Base-by-base conservation (phyloP, 208 protist genomes). In the Herpetomonas muscarum region DNA sequence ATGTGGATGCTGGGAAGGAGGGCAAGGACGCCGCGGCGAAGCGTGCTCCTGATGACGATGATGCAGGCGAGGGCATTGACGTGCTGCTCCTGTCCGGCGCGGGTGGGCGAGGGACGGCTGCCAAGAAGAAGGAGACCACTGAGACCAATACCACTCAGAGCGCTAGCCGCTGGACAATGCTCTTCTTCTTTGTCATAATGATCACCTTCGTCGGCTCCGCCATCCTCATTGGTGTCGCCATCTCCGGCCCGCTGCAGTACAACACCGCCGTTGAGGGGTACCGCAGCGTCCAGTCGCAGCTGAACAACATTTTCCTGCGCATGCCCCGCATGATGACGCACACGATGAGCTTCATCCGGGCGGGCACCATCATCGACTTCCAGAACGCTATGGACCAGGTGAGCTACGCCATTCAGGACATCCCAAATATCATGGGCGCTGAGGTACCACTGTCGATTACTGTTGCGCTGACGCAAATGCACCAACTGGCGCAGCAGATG, bases 1-100 rank as follows among this genome's bases (percentile, higher is more conserved):
- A n/a, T 4, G 61, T 67, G 46, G 62, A 45, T 10, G 36, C 45
- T 6, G 41, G 62, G 21, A n/a, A 54, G 34, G 30, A 44, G 21
- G 12, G 3, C 31, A 28, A 24, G 39, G 54, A 61, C 7, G 54
- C n/a, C 6, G 50, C 21, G 7, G 46, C 12, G 22, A 36, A 60
- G 31, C 17, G 41, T 31, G 15, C 49, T 29, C 15, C 28, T 17
- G 39, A 21, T 24, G 39, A 21, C 26, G 31, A 55, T 12, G 41
- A 39, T 6, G 57, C 6, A 25, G 49, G 12, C 31, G 47, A 45
- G 13, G 32, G 22, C 36, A 45, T 26, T 21, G 36, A 57, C 12
- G 19, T 57, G 52, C 52, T 24, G 22, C 29, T 45, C 32, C 36
- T 39, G 31, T 6, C 22, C 9, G 24, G 7, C 9, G 30, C 12